These are phyloP conservation scores for Kalanchoe fedtschenkoi DNA, from an alignment of 164 flowering plant species.

Conservation along the genomic window DNA sequence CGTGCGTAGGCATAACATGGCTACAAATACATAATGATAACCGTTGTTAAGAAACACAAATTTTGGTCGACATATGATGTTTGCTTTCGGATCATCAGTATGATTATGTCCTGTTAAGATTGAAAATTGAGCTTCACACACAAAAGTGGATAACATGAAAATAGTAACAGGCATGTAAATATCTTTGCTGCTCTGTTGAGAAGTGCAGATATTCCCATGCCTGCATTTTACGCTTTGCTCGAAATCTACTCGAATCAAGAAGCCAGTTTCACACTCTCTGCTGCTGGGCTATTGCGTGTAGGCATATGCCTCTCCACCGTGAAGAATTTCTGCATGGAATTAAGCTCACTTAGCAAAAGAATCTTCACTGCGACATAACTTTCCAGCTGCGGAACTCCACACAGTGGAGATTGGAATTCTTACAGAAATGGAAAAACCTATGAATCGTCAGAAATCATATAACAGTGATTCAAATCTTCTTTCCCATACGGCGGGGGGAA, in stretches of 20 bases:
- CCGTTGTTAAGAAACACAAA: background rate
- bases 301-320: too few species aligned
- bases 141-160: too few species aligned
- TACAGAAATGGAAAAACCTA: background rate
- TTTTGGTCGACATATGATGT: background rate
- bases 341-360: background rate
- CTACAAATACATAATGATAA: slow-evolving; percentile 1
- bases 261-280: too few species aligned
- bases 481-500: background rate
- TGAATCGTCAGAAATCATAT: background rate
- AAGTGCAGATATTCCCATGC: too few species aligned
- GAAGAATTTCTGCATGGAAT: background rate
- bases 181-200: too few species aligned
- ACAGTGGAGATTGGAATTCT: too few species aligned
- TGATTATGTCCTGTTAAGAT: too few species aligned
- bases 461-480: background rate
- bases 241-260: too few species aligned
- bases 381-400: too few species aligned
- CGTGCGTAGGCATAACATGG: slow-evolving; percentile 1
- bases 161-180: background rate
- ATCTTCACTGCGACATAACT: too few species aligned
- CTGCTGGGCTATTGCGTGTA: too few species aligned
- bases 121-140: background rate
- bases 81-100: background rate
- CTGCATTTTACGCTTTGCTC: too few species aligned